These are phyloP conservation scores for Monilinia vaccinii-corymbosi DNA, from an alignment of 2,329 filamentous ascomycete genomes.

Conservation along the genomic window DNA sequence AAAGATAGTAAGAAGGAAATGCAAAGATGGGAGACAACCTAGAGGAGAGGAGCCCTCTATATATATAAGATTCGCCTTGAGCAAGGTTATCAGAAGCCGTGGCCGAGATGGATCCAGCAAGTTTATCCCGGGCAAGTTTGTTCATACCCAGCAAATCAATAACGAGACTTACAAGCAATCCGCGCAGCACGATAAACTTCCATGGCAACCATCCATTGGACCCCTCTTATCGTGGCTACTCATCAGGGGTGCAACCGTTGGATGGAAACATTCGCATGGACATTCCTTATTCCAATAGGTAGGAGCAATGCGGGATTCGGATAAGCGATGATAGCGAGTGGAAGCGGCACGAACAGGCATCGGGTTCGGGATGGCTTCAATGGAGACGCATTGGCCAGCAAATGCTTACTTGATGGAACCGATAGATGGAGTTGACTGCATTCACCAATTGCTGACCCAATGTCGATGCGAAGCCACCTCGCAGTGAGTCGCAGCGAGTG, in stretches of 20 bases:
- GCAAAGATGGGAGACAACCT: neutral
- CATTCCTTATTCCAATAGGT: slow-evolving; percentile 15
- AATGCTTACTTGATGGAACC: too few relatives aligned
- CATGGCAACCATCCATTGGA: neutral
- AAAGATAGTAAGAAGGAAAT: neutral
- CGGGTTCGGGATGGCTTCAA: too few relatives aligned
- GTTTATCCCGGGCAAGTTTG: neutral
- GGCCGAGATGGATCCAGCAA: too few relatives aligned
- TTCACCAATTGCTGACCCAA: too few relatives aligned
- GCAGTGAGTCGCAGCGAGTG: too few relatives aligned
- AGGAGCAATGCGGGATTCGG: slow-evolving; percentile 15
- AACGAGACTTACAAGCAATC: too few relatives aligned
- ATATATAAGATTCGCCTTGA: neutral
- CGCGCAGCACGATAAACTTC: neutral
- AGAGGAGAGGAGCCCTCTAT: neutral
- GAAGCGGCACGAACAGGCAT: too few relatives aligned
- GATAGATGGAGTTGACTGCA: too few relatives aligned
- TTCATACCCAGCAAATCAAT: neutral
- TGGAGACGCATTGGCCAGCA: too few relatives aligned
- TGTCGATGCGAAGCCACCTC: too few relatives aligned
- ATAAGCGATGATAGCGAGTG: neutral
- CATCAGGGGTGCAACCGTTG: neutral
- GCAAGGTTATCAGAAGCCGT: neutral
- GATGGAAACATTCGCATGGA: slow-evolving; percentile 12
- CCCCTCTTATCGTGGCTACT: neutral